Percentiles rank a stretch among this genome's conserved stretches.
Conservation (phyloP, 2,329 filamentous ascomycete genomes). For the Raffaelea albimanens region DNA sequence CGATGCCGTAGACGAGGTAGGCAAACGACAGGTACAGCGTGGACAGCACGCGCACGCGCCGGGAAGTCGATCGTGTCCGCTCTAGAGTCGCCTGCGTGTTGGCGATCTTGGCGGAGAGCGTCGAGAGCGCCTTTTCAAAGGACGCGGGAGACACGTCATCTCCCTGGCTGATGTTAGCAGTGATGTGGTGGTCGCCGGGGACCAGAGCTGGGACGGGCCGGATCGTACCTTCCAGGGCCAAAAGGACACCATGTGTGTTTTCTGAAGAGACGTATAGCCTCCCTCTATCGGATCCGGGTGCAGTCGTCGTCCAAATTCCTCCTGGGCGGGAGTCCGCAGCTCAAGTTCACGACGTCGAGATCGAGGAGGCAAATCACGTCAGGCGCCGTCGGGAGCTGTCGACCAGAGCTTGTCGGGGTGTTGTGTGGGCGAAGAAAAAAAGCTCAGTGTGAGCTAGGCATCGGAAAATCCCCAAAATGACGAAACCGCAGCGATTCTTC, state of each 20-base stretch:
- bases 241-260: constrained; percentile 19
- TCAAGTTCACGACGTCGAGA: too few relatives aligned
- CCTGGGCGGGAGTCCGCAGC: too few relatives aligned
- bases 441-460: too few relatives aligned
- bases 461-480: too few relatives aligned
- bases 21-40: constrained; percentile 85
- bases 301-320: too few relatives aligned
- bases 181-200: neutral
- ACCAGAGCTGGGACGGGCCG: too few relatives aligned
- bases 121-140: constrained; percentile 84
- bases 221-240: constrained; percentile 18
- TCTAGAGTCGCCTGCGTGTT: constrained; percentile 67
- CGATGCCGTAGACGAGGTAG: constrained; percentile 78
- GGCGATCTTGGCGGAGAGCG: constrained; percentile 73
- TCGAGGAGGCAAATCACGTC: too few relatives aligned
- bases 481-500: too few relatives aligned
- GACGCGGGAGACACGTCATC: constrained; percentile 75
- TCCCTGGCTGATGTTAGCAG: constrained; percentile 43
- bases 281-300: too few relatives aligned
- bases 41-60: constrained; percentile 75
- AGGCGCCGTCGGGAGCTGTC: too few relatives aligned
- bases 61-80: constrained; percentile 57
- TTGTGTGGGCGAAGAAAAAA: too few relatives aligned
- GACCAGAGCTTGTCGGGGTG: too few relatives aligned
- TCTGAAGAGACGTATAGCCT: neutral